Evolutionary conservation across 169 alveolate species (phyloP), one percentile per base, ranked within the genome.

Genomic region (Eimeria praecox): DNA sequence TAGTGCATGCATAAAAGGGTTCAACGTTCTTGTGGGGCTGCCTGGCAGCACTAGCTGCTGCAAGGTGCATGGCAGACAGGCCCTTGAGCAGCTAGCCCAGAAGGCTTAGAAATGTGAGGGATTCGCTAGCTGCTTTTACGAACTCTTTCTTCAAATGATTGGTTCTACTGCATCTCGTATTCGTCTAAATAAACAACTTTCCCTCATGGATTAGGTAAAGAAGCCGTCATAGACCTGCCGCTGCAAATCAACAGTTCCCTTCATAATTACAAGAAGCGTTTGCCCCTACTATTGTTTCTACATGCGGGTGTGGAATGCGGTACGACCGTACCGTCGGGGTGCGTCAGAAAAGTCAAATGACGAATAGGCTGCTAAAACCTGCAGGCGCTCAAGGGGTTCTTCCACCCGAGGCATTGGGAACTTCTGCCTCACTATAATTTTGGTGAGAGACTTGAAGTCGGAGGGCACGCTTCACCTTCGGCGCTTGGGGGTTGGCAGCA

Each of bases 351-450:
- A 69, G 42, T 69, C 42, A 69, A 69, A 33, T 3, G 80, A 5
- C 18, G 80, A 69, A 16, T 69, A 69, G 9, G n/a, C 80, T 24
- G 80, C 44, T 4, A 16, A 69, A 33, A 2, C 80, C 49, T 69
- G 80, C 20, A 69, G 18, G 24, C 44, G 38, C 3, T 24, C 80
- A 27, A 69, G 42, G 24, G 12, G 44, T 69, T 69, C 80, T 3
- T 35, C 80, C 3, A 5, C 20, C 38, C 44, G 38, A 24, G 5
- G 80, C 80, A 69, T 69, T 42, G 80, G 80, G 12, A 69, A 69
- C 80, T 69, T 69, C 80, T 69, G 80, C 42, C n/a, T 35, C 44
- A 69, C 80, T 9, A 42, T 35, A 27, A 69, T 69, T 69, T 69
- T 35, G 38, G 8, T 33, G 44, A 69, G 42, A 5, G 22, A 24